Conservation (phyloP, 73 alveolate genomes). For the Halteria grandinella region DNA sequence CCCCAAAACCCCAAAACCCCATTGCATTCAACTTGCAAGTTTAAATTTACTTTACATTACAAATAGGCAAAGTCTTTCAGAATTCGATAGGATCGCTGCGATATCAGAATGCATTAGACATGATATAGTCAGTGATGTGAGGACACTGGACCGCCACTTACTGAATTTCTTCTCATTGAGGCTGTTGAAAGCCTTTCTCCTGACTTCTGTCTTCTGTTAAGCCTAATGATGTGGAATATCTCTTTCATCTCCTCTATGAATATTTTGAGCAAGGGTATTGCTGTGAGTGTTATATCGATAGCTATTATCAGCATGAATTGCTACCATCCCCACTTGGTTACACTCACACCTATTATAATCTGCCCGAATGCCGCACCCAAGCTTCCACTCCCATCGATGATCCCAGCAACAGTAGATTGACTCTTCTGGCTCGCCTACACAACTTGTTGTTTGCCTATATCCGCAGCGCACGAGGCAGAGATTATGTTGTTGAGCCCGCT, state of each 20-base stretch:
- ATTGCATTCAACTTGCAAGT: no score
- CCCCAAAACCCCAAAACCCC: no score
- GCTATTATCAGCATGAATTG: not conserved
- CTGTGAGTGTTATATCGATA: conserved; percentile 8
- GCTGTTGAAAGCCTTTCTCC: no score
- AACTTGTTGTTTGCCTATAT: conserved; percentile 14
- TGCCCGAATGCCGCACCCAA: conserved; percentile 25
- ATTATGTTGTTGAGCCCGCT: conserved; percentile 29
- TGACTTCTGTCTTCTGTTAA: not conserved
- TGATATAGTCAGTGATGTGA: no score
- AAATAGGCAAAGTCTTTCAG: no score
- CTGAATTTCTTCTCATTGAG: no score
- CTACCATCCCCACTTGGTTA: conserved; percentile 28
- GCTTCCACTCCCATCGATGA: conserved; percentile 27
- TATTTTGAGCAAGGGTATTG: conserved; percentile 11
- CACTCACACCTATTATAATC: conserved; percentile 21
- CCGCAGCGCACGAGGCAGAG: conserved; percentile 35
- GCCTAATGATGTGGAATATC: not conserved
- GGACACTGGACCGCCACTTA: no score
- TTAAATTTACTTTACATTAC: no score
- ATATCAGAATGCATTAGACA: no score
- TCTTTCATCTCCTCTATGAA: conserved; percentile 1
- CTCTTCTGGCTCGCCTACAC: not conserved
- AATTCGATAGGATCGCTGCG: no score
- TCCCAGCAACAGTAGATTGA: conserved; percentile 28